Percentiles rank a stretch among this genome's conserved stretches.
These are phyloP conservation scores for Penicillium rolfsii DNA, from an alignment of 2,329 filamentous ascomycete genomes.

Conservation along the genomic window DNA sequence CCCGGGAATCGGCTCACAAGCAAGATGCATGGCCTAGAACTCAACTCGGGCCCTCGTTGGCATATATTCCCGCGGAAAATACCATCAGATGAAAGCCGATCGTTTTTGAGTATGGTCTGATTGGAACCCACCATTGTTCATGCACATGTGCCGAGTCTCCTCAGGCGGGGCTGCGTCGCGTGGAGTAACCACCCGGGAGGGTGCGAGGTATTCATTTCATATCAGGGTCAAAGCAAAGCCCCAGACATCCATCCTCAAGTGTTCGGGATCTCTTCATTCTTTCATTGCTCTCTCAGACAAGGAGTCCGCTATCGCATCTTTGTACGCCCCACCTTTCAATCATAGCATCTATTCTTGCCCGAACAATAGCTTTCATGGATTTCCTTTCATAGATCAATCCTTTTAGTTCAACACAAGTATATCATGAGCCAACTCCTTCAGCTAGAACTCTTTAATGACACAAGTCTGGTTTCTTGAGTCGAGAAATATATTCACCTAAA, in stretches of 20 bases:
- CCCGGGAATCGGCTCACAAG: too few species aligned
- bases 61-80: too few species aligned
- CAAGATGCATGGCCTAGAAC: too few species aligned
- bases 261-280: not conserved
- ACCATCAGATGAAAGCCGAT: too few species aligned
- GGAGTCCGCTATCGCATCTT: not conserved
- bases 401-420: not conserved
- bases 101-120: too few species aligned
- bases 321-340: not conserved
- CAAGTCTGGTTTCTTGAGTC: too few species aligned
- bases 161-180: too few species aligned
- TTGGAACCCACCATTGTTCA: too few species aligned
- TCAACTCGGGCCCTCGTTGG: too few species aligned
- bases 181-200: too few species aligned
- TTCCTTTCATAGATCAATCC: not conserved
- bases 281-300: not conserved
- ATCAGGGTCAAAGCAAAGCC: not conserved
- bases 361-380: not conserved
- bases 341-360: not conserved
- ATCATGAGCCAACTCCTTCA: not conserved
- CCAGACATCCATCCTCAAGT: not conserved
- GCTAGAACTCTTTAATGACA: not conserved
- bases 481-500: not conserved
- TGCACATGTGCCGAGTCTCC: too few species aligned
- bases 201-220: not conserved